These are phyloP conservation scores for Candida neerlandica DNA, from an alignment of 1,139 yeast species.

Conservation along the genomic window DNA sequence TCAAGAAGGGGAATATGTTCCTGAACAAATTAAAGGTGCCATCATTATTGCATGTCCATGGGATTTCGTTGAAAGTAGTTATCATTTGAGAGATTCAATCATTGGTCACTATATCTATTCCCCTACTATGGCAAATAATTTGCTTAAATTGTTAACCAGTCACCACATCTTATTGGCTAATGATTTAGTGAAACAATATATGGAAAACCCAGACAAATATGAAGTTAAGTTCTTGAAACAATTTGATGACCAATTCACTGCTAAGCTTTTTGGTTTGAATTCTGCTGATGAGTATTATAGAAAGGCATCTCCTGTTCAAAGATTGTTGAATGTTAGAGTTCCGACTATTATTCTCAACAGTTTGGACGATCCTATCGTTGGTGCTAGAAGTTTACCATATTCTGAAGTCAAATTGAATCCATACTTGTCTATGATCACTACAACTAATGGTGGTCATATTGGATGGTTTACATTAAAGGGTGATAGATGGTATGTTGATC, in stretches of 20 bases:
- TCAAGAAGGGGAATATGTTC: constrained; percentile 44
- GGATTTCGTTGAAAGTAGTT: constrained; percentile 55
- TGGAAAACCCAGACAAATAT: constrained; percentile 36
- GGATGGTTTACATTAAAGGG: constrained; percentile 58
- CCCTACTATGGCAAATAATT: constrained; percentile 54
- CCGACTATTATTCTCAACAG: constrained; percentile 55
- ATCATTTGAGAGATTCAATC: constrained; percentile 40
- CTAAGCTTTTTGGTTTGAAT: constrained; percentile 56
- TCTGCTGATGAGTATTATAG: constrained; percentile 56
- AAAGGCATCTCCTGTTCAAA: constrained; percentile 53
- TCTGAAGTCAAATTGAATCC: constrained; percentile 68
- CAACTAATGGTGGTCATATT: constrained; percentile 85
- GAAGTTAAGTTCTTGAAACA: constrained; percentile 36
- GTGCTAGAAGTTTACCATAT: constrained; percentile 57
- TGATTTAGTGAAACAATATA: constrained; percentile 31
- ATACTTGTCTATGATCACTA: constrained; percentile 62
- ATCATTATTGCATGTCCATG: constrained; percentile 57
- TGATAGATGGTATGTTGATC: constrained; percentile 55
- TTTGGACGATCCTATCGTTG: constrained; percentile 61
- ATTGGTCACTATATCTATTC: constrained; percentile 54
- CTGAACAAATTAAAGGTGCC: constrained; percentile 47
- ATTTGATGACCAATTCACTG: constrained; percentile 57
- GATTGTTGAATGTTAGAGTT: constrained; percentile 52
- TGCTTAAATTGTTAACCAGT: constrained; percentile 44
- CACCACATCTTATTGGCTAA: constrained; percentile 40